Evolutionary conservation across 176 grass and related monocot species (phyloP), one percentile per base, ranked within the genome.

Genomic region (Elaeis guineensis): DNA sequence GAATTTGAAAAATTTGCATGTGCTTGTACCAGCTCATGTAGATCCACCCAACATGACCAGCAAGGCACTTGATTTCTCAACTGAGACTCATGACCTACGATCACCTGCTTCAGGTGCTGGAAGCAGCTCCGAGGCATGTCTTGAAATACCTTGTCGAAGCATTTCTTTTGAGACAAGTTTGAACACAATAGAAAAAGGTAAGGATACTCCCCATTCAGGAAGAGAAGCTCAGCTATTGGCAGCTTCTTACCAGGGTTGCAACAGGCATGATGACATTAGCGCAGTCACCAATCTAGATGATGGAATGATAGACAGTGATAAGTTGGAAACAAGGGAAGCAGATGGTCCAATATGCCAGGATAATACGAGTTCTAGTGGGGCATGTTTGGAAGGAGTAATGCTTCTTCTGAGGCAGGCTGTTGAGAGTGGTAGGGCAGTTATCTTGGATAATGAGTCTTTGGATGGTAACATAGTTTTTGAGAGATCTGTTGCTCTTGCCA

Each of bases 401-500:
- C 55, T 77, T 72, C 91, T 90, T 79, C 63, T 96, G 23, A 56
- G 69, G 25, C 80, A 87, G 71, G 91, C 91, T 52, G 72, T 81
- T 24, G 75, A 85, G 66, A 80, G 58, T 63, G 77, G 86, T 50
- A 70, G 21, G 54, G 91, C 86, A 54, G 18, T 83, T 53, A 72
- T 83, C 67, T 80, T 90, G 32, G 77, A 59, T 55, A 73, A 56
- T 63, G 75, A 78, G 58, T 82, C 53, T 65, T 66, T 30, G 50
- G 78, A 96, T 85, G 75, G 81, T 25, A 78, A 90, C 62, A 29
- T 75, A 52, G 75, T 87, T 8, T 87, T 82, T 70, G 35, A 87
- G 72, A 89, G 78, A 53, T 75, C 83, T 52, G 71, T 85, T 66
- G 80, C 78, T 32, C 74, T 90, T 61, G 56, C 80, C 53, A 90